Evolutionary conservation across 2,329 filamentous ascomycete genomes (phyloP), one percentile per base, ranked within the genome.

Genomic region (Aspergillus aculeatinus): DNA sequence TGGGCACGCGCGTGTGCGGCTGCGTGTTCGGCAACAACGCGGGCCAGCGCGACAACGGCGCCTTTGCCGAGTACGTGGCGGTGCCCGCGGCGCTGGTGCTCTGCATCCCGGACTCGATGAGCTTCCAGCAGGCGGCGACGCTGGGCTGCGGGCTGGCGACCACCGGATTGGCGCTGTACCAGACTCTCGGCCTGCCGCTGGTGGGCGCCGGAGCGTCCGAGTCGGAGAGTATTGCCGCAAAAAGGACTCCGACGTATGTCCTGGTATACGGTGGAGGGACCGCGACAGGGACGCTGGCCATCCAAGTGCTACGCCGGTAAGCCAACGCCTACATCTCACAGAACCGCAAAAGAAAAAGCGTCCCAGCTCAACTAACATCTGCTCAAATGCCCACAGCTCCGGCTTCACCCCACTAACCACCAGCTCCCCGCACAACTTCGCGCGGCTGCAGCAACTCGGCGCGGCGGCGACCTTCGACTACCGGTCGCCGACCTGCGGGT

Each of bases 1-100:
- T 69, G 1, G 75, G 75, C 19, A 73, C 76, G 59, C 65, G 68
- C 5, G 71, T 78, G n/a, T 68, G 64, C n/a, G 76, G 75, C 6
- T 60, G 65, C 14, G 66, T 67, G 1, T 65, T 72, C 21, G 75
- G 74, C 27, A 67, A 63, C 31, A 73, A 75, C 49, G 57, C 58
- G 1, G 29, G 67, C 11, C 57, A 67, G 33, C 66, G 66, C 1
- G 59, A 69, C 0, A 64, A 66, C 29, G 76, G 76, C 11, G 66
- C 72, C 2, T 78, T 78, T 57, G 71, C 74, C 16, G 69, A 77
- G 51, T 77, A 77, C 58, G 63, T 72, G 19, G 60, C 65, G 7
- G 68, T 65, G n/a, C 62, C 66, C 9, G 70, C 65, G 2, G 68
- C 71, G 23, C 31, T 76, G 6, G 60, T 68, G 29, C 57, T 74